Evolutionary conservation across 805 yeast species (phyloP).

Genomic region (Ogataea polymorpha): DNA sequence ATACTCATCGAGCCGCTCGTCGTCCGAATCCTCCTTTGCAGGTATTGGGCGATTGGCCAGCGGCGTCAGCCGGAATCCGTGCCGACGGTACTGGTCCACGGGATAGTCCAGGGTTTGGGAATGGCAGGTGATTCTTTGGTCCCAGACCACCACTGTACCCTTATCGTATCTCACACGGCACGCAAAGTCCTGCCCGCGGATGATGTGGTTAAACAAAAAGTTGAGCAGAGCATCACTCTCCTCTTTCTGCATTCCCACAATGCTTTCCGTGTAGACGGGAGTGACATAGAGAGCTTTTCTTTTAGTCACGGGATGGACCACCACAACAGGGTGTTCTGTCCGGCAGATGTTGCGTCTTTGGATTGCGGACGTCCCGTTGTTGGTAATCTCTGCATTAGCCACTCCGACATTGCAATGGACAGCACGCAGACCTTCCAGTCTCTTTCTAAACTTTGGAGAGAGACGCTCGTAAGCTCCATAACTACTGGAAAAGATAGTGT

Average conservation of each 20-base stretch:
- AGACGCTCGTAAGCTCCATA: conserved; percentile 67
- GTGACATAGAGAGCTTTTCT: conserved; percentile 57
- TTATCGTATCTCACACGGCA: conserved; percentile 70
- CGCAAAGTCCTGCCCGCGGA: conserved; percentile 55
- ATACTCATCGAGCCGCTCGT: conserved; percentile 30
- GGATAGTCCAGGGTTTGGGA: conserved; percentile 72
- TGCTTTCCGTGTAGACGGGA: conserved; percentile 59
- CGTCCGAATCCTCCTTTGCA: conserved; percentile 29
- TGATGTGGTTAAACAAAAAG: conserved; percentile 52
- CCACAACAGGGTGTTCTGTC: conserved; percentile 64
- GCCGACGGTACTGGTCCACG: conserved; percentile 58
- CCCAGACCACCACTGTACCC: conserved; percentile 73
- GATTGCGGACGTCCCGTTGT: conserved; percentile 56
- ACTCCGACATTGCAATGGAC: conserved; percentile 72
- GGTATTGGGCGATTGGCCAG: conserved; percentile 64
- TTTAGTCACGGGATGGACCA: conserved; percentile 70
- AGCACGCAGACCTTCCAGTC: conserved; percentile 61
- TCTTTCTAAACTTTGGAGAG: conserved; percentile 59
- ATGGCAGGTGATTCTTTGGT: conserved; percentile 68
- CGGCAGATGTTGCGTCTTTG: conserved; percentile 62
- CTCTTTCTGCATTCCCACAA: conserved; percentile 69
- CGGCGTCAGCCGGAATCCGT: conserved; percentile 70
- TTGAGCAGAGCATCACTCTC: conserved; percentile 63
- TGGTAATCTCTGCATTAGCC: conserved; percentile 50
- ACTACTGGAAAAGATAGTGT: conserved; percentile 70